Base-by-base conservation (phyloP, 305 asterid genomes). In the Rubia balearica region DNA sequence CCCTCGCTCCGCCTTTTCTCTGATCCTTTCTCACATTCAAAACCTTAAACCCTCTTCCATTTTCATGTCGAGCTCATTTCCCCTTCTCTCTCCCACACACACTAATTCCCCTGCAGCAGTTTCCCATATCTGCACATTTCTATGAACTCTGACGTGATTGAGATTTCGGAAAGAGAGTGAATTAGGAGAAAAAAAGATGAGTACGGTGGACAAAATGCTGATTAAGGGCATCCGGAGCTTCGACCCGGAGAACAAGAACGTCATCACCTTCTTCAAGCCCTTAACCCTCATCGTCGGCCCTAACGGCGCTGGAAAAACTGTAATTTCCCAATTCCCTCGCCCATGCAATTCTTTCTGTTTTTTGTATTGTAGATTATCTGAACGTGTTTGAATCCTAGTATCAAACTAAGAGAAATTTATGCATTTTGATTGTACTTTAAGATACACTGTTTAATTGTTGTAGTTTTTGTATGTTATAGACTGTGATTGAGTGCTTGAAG, bases 181-280 rank as follows among this genome's bases (percentile, higher is more conserved):
- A 42, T 22, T 46, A 14, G 19, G 17, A 48, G 7, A 12, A 45
- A 24, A 33, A 17, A 16, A 11, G 63, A 93, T 93, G 98, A 93
- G 98, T 66, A 93, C 96, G 2, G 97, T 90, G 16, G 98, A 93
- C 74, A 93, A 93, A 77, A 93, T 93, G 98, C 82, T 93, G 82
- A 93, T 93, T 36, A 93, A 93, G 85, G 98, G 98, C 27, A 93
- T 93, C 86, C 94, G 98, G 88, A 93, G 98, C 81, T 93, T 93
- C 81, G 98, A 93, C 86, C 98, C 98, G 83, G 97, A 93, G 64
- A 93, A 93, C 82, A 89, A 86, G 82, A 88, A 93, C 73, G 98
- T 93, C 78, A 83, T 90, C 82, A 85, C 98, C 61, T 93, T 93
- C 79, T 90, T 84, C 88, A 86, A 65, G 81, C 98, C 98, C 55